phyloP scores from a whole-genome alignment of 2,329 filamentous ascomycete genomes.

The Plenodomus lindquistii region DNA sequence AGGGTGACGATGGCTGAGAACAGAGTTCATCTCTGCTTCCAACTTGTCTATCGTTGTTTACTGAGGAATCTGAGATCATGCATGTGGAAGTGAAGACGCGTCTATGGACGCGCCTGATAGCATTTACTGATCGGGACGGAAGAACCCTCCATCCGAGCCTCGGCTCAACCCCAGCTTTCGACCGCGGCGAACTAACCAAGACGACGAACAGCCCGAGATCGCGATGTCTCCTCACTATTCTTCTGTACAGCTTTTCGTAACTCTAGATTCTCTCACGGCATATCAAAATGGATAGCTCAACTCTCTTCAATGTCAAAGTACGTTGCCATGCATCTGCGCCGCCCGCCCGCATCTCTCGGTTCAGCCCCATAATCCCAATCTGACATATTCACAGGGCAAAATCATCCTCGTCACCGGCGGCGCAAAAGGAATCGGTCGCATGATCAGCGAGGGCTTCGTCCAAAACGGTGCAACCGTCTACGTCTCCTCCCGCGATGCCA shows the following conservation, averaged over 20 bases:
- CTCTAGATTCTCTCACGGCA: neutral
- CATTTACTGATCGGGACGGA: slow-evolving; percentile 1
- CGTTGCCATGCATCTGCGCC: neutral
- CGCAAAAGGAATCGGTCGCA: slow-evolving; percentile 65
- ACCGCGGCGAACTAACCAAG: slow-evolving; percentile 11
- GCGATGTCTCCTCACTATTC: slow-evolving; percentile 6
- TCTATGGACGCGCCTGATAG: too few species aligned
- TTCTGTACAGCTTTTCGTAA: neutral
- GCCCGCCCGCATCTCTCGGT: neutral
- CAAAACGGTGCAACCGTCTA: slow-evolving; percentile 69
- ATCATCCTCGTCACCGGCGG: slow-evolving; percentile 53
- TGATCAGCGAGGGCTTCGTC: slow-evolving; percentile 70
- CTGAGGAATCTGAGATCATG: too few species aligned
- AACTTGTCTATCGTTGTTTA: too few species aligned
- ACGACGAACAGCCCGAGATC: slow-evolving; percentile 5
- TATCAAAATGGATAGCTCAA: slow-evolving; percentile 39
- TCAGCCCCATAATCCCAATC: neutral
- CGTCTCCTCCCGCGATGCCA: slow-evolving; percentile 68
- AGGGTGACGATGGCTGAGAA: too few species aligned
- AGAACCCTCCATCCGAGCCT: slow-evolving; percentile 21
- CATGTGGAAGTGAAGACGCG: too few species aligned
- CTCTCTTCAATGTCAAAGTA: slow-evolving; percentile 45
- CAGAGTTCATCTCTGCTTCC: too few species aligned
- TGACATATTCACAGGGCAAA: slow-evolving; percentile 39
- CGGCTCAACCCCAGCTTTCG: slow-evolving; percentile 29